These are phyloP conservation scores for Boletus subparvulus DNA, from an alignment of 768 basidiomycete genomes.

Conservation along the genomic window DNA sequence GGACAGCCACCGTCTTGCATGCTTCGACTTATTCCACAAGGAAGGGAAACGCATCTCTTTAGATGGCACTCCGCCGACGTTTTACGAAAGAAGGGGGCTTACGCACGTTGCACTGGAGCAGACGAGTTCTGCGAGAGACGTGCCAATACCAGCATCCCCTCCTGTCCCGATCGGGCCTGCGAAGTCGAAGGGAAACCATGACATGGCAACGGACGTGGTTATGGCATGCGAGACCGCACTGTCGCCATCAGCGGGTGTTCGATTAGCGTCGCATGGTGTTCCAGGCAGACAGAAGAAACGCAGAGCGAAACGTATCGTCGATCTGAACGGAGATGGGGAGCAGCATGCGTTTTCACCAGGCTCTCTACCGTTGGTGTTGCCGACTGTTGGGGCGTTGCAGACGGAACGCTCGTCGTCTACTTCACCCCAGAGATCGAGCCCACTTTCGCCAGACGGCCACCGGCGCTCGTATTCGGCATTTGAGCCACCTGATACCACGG, in stretches of 20 bases:
- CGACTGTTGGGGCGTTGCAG: not conserved
- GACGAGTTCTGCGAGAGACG: constrained; percentile 48
- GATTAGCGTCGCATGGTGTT: constrained; percentile 45
- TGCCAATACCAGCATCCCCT: constrained; percentile 55
- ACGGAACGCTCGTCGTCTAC: constrained; percentile 10
- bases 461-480: constrained; percentile 43
- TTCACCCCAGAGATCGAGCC: constrained; percentile 20
- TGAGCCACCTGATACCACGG: constrained; percentile 43
- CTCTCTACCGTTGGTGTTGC: constrained; percentile 1
- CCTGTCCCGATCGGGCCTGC: constrained; percentile 54
- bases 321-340: constrained; percentile 56
- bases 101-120: constrained; percentile 49
- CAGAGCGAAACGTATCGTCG: constrained; percentile 75
- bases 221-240: constrained; percentile 21
- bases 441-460: constrained; percentile 16
- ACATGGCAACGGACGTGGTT: constrained; percentile 22
- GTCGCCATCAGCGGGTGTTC: constrained; percentile 39
- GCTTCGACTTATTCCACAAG: constrained; percentile 81
- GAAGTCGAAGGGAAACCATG: constrained; percentile 12
- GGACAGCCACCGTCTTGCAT: constrained; percentile 69
- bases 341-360: constrained; percentile 34
- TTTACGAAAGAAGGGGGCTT: constrained; percentile 68
- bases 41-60: constrained; percentile 79
- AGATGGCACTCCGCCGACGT: constrained; percentile 70
- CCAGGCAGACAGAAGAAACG: constrained; percentile 50